Evolutionary conservation across 768 basidiomycete species (phyloP).

Genomic region (Boletus subparvulus): DNA sequence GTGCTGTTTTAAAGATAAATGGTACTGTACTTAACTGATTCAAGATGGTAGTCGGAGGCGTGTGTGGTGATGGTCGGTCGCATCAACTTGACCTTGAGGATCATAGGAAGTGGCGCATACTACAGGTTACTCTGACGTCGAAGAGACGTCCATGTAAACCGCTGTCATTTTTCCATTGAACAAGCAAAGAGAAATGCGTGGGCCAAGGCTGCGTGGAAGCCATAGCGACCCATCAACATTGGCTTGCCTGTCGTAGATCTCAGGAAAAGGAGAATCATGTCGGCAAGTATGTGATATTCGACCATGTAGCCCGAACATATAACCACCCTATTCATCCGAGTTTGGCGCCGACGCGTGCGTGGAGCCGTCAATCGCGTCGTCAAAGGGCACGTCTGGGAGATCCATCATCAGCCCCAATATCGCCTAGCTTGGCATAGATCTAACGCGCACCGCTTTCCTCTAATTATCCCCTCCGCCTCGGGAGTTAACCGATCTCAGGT

Average conservation of each 20-base stretch:
- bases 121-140: background rate
- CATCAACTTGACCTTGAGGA: background rate
- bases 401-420: background rate
- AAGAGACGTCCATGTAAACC: no score
- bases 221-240: no score
- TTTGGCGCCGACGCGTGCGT: background rate
- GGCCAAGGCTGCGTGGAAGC: no score
- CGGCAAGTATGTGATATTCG: background rate
- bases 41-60: background rate
- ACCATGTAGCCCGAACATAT: background rate
- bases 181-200: background rate
- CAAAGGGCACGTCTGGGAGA: background rate
- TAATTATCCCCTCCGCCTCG: background rate
- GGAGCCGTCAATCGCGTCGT: no score
- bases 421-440: background rate
- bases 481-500: background rate
- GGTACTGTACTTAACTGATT: background rate
- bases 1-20: background rate
- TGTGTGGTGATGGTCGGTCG: background rate
- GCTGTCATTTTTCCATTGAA: background rate
- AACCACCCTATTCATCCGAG: background rate
- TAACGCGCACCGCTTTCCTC: background rate
- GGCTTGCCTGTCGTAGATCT: background rate
- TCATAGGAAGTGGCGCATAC: background rate
- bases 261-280: background rate